Evolutionary conservation across 2,329 filamentous ascomycete species (phyloP).

Genomic region (Mycocentrospora acerina): DNA sequence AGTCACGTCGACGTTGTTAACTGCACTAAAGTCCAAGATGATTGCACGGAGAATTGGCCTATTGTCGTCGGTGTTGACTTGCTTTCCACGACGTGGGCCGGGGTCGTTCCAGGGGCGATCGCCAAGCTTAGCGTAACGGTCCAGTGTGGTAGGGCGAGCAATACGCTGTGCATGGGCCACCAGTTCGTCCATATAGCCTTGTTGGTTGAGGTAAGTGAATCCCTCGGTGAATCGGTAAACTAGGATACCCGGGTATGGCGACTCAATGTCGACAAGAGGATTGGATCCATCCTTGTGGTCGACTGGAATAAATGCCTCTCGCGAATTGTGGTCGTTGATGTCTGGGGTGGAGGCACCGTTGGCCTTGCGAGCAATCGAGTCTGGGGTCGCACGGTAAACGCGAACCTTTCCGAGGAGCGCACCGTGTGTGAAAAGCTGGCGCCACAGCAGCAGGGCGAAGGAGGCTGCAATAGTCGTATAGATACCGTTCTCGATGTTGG

Average conservation of each 20-base stretch:
- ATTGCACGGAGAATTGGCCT: slow-evolving; percentile 80
- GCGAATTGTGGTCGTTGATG: slow-evolving; percentile 9
- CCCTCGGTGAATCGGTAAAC: slow-evolving; percentile 95
- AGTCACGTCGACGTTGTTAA: slow-evolving; percentile 92
- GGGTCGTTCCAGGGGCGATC: slow-evolving; percentile 94
- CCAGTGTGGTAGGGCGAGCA: slow-evolving; percentile 74
- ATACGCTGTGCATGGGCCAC: slow-evolving; percentile 50
- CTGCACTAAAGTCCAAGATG: slow-evolving; percentile 88
- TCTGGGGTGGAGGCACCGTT: slow-evolving; percentile 12
- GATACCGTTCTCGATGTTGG: slow-evolving; percentile 86
- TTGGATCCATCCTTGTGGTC: slow-evolving; percentile 90
- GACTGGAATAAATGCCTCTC: slow-evolving; percentile 63
- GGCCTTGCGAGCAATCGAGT: slow-evolving; percentile 62
- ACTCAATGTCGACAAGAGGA: slow-evolving; percentile 74
- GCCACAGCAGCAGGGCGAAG: slow-evolving; percentile 75
- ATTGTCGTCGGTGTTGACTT: slow-evolving; percentile 48
- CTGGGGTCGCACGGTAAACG: slow-evolving; percentile 80
- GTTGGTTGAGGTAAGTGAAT: slow-evolving; percentile 95
- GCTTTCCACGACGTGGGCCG: slow-evolving; percentile 64
- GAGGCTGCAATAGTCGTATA: slow-evolving; percentile 83
- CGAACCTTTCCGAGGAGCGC: slow-evolving; percentile 75
- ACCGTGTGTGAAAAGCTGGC: slow-evolving; percentile 79
- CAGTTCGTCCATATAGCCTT: slow-evolving; percentile 77
- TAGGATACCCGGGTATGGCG: slow-evolving; percentile 88
- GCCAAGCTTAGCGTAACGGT: slow-evolving; percentile 58